These are phyloP conservation scores for Coix lacrymajobi DNA, from an alignment of 176 grass and related monocot genomes.

Conservation along the genomic window DNA sequence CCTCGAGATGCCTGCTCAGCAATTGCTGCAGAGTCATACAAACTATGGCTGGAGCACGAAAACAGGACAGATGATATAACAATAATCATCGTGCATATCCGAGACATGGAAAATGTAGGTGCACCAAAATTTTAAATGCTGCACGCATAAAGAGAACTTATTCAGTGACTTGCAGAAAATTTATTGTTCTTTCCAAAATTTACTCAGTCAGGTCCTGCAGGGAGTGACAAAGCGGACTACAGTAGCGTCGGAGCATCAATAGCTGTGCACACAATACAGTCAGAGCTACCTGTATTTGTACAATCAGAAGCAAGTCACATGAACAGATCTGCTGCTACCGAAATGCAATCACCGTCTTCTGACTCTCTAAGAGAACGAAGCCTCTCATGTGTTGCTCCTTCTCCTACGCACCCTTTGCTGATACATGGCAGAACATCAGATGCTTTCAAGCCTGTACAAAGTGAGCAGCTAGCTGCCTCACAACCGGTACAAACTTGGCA, in stretches of 20 bases:
- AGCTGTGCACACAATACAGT: constrained; percentile 25
- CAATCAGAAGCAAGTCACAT: constrained; percentile 28
- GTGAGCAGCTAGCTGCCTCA: not conserved
- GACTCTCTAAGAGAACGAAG: constrained; percentile 33
- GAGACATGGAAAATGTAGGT: constrained; percentile 60
- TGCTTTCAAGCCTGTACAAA: not conserved
- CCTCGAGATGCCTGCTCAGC: constrained; percentile 86
- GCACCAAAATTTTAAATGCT: constrained; percentile 13
- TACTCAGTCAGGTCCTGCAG: constrained; percentile 73
- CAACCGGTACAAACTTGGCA: constrained; percentile 6
- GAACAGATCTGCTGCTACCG: constrained; percentile 29
- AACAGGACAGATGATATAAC: constrained; percentile 96
- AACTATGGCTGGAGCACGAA: constrained; percentile 88
- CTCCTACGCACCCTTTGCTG: constrained; percentile 30
- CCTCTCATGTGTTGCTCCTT: constrained; percentile 39
- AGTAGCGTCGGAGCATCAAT: constrained; percentile 19
- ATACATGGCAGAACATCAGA: constrained; percentile 12
- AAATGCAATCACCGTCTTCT: constrained; percentile 13
- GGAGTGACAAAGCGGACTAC: constrained; percentile 36
- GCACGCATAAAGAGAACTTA: not conserved
- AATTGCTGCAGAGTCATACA: constrained; percentile 87
- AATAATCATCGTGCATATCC: constrained; percentile 91
- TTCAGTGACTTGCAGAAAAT: constrained; percentile 27
- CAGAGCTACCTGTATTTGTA: constrained; percentile 29
- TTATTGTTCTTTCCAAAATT: constrained; percentile 42